A percentile compares a stretch with the other conserved stretches of the same genome.
These are phyloP conservation scores for Ajuga reptans DNA, from an alignment of 305 asterid species.

Conservation along the genomic window DNA sequence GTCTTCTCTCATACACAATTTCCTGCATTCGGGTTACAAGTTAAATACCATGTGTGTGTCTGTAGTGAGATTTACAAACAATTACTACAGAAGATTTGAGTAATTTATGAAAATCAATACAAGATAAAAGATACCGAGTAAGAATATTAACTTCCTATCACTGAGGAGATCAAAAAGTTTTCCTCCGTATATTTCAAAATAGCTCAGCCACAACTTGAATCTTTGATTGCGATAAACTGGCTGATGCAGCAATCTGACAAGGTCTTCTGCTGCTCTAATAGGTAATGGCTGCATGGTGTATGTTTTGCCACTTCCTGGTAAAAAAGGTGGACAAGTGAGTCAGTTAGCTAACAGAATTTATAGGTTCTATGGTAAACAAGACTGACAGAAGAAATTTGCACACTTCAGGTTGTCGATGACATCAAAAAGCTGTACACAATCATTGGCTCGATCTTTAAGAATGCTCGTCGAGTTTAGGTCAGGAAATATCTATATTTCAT, in stretches of 20 bases:
- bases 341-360: not conserved
- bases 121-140: slow-evolving; percentile 20
- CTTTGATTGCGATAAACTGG: slow-evolving; percentile 81
- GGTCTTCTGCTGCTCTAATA: slow-evolving; percentile 91
- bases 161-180: slow-evolving; percentile 93
- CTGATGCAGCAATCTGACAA: slow-evolving; percentile 76
- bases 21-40: slow-evolving; percentile 38
- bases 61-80: slow-evolving; percentile 1
- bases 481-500: not conserved
- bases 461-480: not conserved
- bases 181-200: slow-evolving; percentile 88
- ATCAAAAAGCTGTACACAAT: slow-evolving; percentile 11
- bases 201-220: slow-evolving; percentile 98
- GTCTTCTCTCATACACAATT: slow-evolving; percentile 95
- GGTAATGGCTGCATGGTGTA: slow-evolving; percentile 99
- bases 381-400: slow-evolving; percentile 11
- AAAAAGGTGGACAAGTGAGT: slow-evolving; percentile 13
- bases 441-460: not conserved
- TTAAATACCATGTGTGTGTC: not conserved
- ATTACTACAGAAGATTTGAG: not conserved
- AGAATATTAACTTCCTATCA: slow-evolving; percentile 73
- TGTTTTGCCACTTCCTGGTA: slow-evolving; percentile 95
- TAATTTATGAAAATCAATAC: slow-evolving; percentile 13
- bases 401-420: slow-evolving; percentile 10
- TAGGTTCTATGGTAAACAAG: not conserved